phyloP scores from a whole-genome alignment of 2,329 filamentous ascomycete species.

The Diaporthe caulivora region DNA sequence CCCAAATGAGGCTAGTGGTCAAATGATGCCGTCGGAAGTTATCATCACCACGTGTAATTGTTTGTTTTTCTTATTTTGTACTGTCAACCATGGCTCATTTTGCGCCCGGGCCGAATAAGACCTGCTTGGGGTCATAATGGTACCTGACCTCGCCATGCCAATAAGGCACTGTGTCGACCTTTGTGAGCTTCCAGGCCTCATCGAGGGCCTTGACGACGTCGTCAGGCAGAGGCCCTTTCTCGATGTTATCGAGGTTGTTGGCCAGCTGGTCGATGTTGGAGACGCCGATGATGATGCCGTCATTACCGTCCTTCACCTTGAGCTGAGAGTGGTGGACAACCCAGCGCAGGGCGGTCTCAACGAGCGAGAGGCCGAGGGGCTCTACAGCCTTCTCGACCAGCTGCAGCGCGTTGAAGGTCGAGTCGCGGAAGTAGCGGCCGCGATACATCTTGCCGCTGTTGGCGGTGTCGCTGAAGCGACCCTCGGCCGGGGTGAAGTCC shows the following conservation, averaged over 20 bases:
- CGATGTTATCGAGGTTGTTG: slow-evolving; percentile 68
- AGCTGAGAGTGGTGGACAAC: slow-evolving; percentile 76
- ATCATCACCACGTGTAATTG: too few relatives aligned
- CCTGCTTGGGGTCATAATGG: slow-evolving; percentile 73
- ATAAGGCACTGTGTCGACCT: slow-evolving; percentile 65
- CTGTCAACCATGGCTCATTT: slow-evolving; percentile 48
- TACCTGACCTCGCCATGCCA: slow-evolving; percentile 75
- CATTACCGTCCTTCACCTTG: slow-evolving; percentile 64
- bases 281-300: slow-evolving; percentile 72
- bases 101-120: slow-evolving; percentile 64
- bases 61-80: not conserved
- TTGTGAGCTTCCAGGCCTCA: slow-evolving; percentile 78
- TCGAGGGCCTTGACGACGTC: slow-evolving; percentile 82
- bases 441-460: slow-evolving; percentile 69
- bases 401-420: slow-evolving; percentile 71
- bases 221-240: slow-evolving; percentile 80
- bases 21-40: not conserved
- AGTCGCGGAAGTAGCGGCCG: slow-evolving; percentile 78
- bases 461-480: slow-evolving; percentile 74
- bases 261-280: slow-evolving; percentile 69
- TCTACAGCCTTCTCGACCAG: slow-evolving; percentile 76
- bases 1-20: not conserved
- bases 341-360: slow-evolving; percentile 83
- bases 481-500: slow-evolving; percentile 72
- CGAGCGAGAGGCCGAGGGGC: slow-evolving; percentile 75